Conservation (phyloP, 257 asterid species). For the Schizonepeta tenuifolia region DNA sequence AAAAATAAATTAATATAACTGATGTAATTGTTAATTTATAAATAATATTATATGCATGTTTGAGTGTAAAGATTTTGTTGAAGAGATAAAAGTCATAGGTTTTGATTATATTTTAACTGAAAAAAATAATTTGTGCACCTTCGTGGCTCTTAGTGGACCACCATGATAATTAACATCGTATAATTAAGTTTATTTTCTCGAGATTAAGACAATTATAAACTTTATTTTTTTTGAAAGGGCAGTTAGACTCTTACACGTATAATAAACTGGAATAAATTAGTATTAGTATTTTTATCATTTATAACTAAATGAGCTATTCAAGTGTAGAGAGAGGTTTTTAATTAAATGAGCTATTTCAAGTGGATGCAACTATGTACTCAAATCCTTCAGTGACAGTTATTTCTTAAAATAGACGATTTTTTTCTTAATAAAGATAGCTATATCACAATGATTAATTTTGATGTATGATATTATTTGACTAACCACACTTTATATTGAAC, state of each 20-base stretch:
- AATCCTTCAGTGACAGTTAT: not conserved
- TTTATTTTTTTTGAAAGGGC: not conserved
- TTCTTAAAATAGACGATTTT: not conserved
- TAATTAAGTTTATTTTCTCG: not conserved
- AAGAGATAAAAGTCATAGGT: not conserved
- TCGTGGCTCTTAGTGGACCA: slow-evolving; percentile 29
- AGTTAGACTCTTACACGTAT: not conserved
- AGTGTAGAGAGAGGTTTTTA: no score
- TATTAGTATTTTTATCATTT: no score
- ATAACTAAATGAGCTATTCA: no score
- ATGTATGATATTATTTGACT: not conserved
- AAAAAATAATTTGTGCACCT: not conserved
- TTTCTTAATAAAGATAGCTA: not conserved
- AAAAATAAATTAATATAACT: not conserved
- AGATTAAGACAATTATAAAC: no score
- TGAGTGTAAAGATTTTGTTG: slow-evolving; percentile 3
- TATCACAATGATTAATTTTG: not conserved
- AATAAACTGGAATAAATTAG: no score
- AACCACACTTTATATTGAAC: not conserved
- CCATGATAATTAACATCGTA: slow-evolving; percentile 2
- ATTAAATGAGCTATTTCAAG: not conserved
- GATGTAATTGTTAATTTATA: not conserved
- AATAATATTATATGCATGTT: slow-evolving; percentile 24
- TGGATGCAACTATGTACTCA: not conserved
- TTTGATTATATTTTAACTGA: not conserved